Evolutionary conservation across 441 rosid genomes (phyloP), one percentile per base, ranked within the genome.

Genomic region (Erodium trifolium): DNA sequence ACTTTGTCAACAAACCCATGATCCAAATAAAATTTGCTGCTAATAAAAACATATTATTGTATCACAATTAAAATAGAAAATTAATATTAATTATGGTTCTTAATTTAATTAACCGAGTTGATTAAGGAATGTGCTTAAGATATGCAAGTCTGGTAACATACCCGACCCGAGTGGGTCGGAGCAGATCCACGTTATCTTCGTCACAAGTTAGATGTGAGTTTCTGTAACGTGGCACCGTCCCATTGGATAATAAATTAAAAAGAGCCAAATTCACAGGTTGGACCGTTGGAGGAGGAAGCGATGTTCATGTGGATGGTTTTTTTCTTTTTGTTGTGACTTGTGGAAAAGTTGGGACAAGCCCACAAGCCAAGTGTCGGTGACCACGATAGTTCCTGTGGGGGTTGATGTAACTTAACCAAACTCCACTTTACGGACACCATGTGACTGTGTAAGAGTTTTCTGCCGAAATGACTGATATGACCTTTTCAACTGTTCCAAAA

Each of bases 1-100:
- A 19, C 11, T 19, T 45, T 0, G 34, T 43, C 64, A 53, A 29
- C 51, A 49, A 71, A 8, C 13, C 69, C 78, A 67, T 10, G 69
- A 77, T 76, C 76, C 55, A 51, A 75, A 65, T 67, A 67, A 63
- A 78, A 80, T 78, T 80, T 81, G 72, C 84, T 51, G 18, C 11
- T 49, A 55, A 49, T 17, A 31, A 63, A 6, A 5, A 12, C n/a
- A 16, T 2, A 16, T n/a, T 16, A 31, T 10, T n/a, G 11, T 16
- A n/a, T 23, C 1, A 67, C 10, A 7, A 29, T 8, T 39, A 9
- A 5, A 39, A 6, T 4, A 39, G 45, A 7, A 6, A 41, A 7
- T 41, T 41, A 41, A 41, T 8, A 7, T 41, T 31, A 31, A 31
- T 31, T 1, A 31, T 31, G 34, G 34, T 2, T 0, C 34, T 31